phyloP scores from a whole-genome alignment of 352 stramenopile species.

The Phytophthora constricta region DNA sequence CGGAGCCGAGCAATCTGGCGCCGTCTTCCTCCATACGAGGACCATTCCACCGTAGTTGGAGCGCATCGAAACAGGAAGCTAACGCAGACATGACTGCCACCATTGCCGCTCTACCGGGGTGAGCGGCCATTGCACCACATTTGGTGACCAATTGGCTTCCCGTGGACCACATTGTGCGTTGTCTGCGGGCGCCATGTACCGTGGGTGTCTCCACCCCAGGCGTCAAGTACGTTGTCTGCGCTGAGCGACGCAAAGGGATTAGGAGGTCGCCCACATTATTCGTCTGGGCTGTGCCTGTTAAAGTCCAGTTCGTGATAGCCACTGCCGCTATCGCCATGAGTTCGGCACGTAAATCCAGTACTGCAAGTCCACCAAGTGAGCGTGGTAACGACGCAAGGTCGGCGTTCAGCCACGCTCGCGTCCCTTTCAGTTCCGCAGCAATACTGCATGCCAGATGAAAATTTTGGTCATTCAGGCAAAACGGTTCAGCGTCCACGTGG shows the following conservation, averaged over 20 bases:
- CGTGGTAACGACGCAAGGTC: background rate
- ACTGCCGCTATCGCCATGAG: background rate
- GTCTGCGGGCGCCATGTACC: too few relatives aligned
- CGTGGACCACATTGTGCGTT: too few relatives aligned
- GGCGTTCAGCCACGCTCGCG: background rate
- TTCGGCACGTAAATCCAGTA: background rate
- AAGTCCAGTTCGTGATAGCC: background rate
- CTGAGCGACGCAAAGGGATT: background rate
- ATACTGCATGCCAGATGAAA: background rate
- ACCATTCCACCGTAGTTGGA: background rate
- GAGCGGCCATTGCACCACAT: too few relatives aligned
- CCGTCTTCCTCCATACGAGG: background rate
- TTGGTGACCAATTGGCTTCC: too few relatives aligned
- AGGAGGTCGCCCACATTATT: background rate
- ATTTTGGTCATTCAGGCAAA: background rate
- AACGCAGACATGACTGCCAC: background rate
- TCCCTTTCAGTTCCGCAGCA: background rate
- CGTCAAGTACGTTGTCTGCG: too few relatives aligned
- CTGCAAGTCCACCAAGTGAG: background rate
- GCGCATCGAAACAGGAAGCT: too few relatives aligned
- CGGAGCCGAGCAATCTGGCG: background rate
- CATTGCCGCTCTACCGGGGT: background rate
- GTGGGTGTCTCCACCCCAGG: background rate
- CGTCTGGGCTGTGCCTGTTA: background rate
- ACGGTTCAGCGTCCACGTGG: background rate